These are phyloP conservation scores for Vaccinium corymbosum DNA, from an alignment of 148 eudicot species.

Conservation along the genomic window DNA sequence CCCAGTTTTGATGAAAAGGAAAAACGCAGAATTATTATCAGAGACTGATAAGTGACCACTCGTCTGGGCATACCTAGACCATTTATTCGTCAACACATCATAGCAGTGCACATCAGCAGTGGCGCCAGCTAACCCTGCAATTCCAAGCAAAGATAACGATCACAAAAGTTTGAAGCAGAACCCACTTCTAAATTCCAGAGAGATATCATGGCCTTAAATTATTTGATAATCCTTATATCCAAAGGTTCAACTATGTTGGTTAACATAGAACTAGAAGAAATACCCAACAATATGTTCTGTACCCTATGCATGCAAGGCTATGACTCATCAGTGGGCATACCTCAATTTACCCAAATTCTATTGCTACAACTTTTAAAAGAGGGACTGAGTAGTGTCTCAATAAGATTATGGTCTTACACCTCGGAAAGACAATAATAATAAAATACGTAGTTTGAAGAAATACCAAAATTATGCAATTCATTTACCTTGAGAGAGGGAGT, in stretches of 20 bases:
- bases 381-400: not conserved
- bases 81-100: slow-evolving; percentile 88
- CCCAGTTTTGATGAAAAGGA: slow-evolving; percentile 6
- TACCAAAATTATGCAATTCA: not conserved
- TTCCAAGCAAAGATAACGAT: slow-evolving; percentile 22
- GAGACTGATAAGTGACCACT: not conserved
- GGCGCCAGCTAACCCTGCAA: slow-evolving; percentile 93
- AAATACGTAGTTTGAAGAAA: not conserved
- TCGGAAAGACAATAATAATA: not conserved
- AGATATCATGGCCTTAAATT: not conserved
- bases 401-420: not conserved
- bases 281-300: not conserved
- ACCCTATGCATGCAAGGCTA: not conserved
- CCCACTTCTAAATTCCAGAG: not conserved
- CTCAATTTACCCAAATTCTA: not conserved
- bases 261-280: not conserved
- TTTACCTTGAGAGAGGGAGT: not conserved
- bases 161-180: slow-evolving; percentile 11
- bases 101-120: slow-evolving; percentile 97
- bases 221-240: not conserved
- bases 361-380: not conserved
- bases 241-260: not conserved
- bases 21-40: not conserved
- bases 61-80: slow-evolving; percentile 71
- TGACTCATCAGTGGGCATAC: not conserved